These are phyloP conservation scores for Saksenaea oblongispora DNA, from an alignment of 371 early-diverging fungal species.

Conservation along the genomic window DNA sequence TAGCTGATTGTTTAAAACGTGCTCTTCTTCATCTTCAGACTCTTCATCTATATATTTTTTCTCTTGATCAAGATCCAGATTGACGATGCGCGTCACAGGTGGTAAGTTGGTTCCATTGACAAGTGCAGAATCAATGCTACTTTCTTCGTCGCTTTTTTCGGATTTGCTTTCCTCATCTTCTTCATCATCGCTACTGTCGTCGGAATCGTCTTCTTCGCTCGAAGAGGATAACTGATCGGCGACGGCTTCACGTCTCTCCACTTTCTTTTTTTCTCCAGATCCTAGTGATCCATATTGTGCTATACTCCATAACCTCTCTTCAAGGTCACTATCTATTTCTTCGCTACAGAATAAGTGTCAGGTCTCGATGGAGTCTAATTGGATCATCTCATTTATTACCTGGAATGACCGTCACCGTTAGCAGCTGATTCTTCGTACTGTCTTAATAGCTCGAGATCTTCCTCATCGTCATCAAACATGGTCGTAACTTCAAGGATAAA, in stretches of 20 bases:
- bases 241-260: not conserved
- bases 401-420: not conserved
- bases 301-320: not conserved
- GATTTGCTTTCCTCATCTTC: not conserved
- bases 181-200: not conserved
- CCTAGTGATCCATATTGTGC: not conserved
- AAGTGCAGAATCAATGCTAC: not conserved
- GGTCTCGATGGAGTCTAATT: not conserved
- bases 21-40: not conserved
- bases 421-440: not conserved
- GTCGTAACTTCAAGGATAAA: not conserved
- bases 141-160: not conserved
- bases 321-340: not conserved
- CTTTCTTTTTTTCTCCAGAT: not conserved
- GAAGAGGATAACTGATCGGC: not conserved
- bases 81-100: not conserved
- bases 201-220: not conserved
- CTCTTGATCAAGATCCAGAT: not conserved
- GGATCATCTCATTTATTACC: not conserved
- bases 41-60: not conserved
- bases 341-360: not conserved
- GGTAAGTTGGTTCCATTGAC: not conserved
- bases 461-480: not conserved
- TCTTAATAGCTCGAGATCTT: constrained; percentile 1
- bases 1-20: not conserved